Evolutionary conservation across 129 eudicot species (phyloP).

Genomic region (Pittosporum tobira): DNA sequence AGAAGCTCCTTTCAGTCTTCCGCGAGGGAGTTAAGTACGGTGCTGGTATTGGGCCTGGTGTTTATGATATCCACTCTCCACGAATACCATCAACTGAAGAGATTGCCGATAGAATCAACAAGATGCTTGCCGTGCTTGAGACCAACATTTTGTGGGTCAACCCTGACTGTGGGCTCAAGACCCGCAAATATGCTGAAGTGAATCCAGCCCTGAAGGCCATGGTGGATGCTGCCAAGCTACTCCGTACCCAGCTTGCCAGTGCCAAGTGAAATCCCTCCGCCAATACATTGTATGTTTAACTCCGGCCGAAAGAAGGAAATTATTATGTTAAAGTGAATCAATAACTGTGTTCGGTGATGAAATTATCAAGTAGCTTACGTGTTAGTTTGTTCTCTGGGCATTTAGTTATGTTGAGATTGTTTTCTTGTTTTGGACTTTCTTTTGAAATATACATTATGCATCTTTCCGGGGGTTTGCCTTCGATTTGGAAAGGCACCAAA

Average conservation of each 20-base stretch:
- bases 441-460: background rate
- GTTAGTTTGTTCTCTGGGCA: slow-evolving; percentile 16
- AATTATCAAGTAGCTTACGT: slow-evolving; percentile 10
- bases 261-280: slow-evolving; percentile 39
- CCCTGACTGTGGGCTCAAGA: slow-evolving; percentile 92
- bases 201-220: slow-evolving; percentile 65
- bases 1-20: slow-evolving; percentile 86
- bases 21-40: slow-evolving; percentile 85
- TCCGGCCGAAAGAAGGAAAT: background rate
- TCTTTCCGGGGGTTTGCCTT: background rate
- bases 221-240: slow-evolving; percentile 77
- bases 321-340: background rate
- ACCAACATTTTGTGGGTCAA: slow-evolving; percentile 76
- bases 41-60: slow-evolving; percentile 92
- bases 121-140: slow-evolving; percentile 83
- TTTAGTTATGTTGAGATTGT: slow-evolving; percentile 1
- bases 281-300: background rate
- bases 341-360: slow-evolving; percentile 10
- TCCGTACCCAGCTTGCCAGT: slow-evolving; percentile 65
- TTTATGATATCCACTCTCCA: slow-evolving; percentile 88
- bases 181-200: slow-evolving; percentile 77
- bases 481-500: background rate
- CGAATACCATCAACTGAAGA: slow-evolving; percentile 81
- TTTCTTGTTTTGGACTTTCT: background rate
- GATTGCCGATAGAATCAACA: slow-evolving; percentile 71